Percentiles rank a stretch among this genome's conserved stretches.
Conservation (phyloP, 306 rosid species). For the Betula pendula region DNA sequence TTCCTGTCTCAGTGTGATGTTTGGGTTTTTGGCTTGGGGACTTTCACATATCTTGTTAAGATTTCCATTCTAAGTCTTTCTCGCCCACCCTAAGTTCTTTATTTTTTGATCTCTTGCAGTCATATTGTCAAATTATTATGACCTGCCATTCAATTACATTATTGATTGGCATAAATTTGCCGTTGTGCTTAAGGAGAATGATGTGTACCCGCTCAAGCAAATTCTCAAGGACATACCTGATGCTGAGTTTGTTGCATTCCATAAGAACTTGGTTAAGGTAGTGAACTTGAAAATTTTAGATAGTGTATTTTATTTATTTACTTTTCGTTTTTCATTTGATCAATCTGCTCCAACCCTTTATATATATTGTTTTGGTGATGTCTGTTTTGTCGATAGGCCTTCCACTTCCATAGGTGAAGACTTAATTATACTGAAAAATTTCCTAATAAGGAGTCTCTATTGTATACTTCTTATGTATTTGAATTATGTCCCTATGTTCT, state of each 20-base stretch:
- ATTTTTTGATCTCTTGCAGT: slow-evolving; percentile 60
- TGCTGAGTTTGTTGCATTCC: slow-evolving; percentile 65
- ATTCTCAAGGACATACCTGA: slow-evolving; percentile 72
- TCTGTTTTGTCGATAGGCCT: not conserved
- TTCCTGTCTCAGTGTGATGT: not conserved
- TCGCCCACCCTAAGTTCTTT: slow-evolving; percentile 26
- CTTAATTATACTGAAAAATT: not conserved
- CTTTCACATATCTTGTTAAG: not conserved
- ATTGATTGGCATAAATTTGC: slow-evolving; percentile 87
- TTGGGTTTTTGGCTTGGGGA: slow-evolving; percentile 22
- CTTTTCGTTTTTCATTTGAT: not conserved
- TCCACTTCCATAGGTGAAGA: not conserved
- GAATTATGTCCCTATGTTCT: too few species aligned
- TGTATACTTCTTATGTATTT: too few species aligned
- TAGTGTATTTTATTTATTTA: not conserved
- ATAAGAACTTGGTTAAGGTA: slow-evolving; percentile 78
- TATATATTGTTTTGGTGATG: not conserved
- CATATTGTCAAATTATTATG: slow-evolving; percentile 87
- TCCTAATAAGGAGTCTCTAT: too few species aligned
- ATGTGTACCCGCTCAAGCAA: slow-evolving; percentile 83
- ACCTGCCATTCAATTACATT: slow-evolving; percentile 94
- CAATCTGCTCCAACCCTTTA: not conserved
- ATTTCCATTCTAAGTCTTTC: slow-evolving; percentile 15
- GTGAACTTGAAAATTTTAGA: not conserved
- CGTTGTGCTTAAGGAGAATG: slow-evolving; percentile 74